These are phyloP conservation scores for Fomitopsis schrenkii DNA, from an alignment of 1,284 basidiomycete species.

Conservation along the genomic window DNA sequence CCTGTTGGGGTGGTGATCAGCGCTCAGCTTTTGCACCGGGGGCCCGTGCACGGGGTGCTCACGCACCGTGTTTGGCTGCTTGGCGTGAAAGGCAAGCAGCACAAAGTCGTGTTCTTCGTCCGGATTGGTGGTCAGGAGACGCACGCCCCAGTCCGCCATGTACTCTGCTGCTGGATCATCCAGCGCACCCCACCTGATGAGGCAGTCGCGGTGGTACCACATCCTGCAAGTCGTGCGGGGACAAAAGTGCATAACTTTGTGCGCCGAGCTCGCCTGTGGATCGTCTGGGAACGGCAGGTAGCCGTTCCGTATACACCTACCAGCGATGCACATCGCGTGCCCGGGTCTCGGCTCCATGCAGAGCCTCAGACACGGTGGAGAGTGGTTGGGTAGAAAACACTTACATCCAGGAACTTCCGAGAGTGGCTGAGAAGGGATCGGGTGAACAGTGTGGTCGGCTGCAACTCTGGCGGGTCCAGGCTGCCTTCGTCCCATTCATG, in stretches of 20 bases:
- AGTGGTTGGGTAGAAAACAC: not conserved
- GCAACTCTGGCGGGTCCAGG: slow-evolving; percentile 12
- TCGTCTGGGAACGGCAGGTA: slow-evolving; percentile 19
- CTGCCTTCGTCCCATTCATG: slow-evolving; percentile 13
- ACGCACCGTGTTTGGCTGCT: not conserved
- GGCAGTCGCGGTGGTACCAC: slow-evolving; percentile 23
- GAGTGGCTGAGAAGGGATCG: slow-evolving; percentile 3
- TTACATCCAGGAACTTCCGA: slow-evolving; percentile 2
- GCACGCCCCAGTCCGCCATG: slow-evolving; percentile 12
- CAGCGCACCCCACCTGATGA: slow-evolving; percentile 2
- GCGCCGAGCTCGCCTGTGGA: not conserved
- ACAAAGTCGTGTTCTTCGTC: not conserved
- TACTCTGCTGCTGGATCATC: slow-evolving; percentile 2
- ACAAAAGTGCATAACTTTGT: slow-evolving; percentile 23
- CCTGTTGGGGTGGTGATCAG: too few relatives aligned
- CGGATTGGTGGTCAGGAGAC: slow-evolving; percentile 18
- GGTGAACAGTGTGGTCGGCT: slow-evolving; percentile 10
- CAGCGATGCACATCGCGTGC: slow-evolving; percentile 9
- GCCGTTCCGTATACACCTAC: not conserved
- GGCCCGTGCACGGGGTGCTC: not conserved
- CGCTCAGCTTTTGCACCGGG: too few relatives aligned
- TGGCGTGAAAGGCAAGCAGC: not conserved
- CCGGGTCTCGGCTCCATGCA: slow-evolving; percentile 10
- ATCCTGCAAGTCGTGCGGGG: slow-evolving; percentile 17
- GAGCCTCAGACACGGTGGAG: not conserved